These are phyloP conservation scores for Spinacia oleracea DNA, from an alignment of 179 eudicot genomes.

Conservation along the genomic window DNA sequence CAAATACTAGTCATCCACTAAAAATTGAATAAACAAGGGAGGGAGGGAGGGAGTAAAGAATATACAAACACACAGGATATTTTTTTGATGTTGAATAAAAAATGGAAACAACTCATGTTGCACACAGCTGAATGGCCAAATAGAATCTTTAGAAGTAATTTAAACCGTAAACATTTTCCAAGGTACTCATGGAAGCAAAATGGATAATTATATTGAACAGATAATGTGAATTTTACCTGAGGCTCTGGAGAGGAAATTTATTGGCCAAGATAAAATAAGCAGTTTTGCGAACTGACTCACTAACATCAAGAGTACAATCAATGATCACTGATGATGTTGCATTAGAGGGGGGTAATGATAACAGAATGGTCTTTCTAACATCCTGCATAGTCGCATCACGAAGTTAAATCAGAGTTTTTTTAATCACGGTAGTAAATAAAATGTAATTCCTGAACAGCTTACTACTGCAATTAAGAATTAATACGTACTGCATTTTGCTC, in stretches of 20 bases:
- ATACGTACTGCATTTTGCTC: conserved; percentile 86
- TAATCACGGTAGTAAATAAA: not conserved
- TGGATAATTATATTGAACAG: not conserved
- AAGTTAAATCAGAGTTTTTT: conserved; percentile 7
- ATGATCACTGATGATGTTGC: conserved; percentile 66
- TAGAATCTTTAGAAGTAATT: not conserved
- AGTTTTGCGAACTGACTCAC: conserved; percentile 87
- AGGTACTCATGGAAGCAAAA: not conserved
- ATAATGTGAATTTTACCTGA: conserved; percentile 53
- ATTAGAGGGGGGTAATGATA: conserved; percentile 81
- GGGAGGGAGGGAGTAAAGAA: not conserved
- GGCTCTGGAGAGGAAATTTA: conserved; percentile 95
- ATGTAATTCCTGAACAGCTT: conserved; percentile 1
- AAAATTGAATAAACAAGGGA: not conserved
- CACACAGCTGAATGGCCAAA: not conserved
- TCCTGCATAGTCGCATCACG: conserved; percentile 55
- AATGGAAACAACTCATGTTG: not conserved
- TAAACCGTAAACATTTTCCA: not conserved
- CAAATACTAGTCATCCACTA: conserved; percentile 5
- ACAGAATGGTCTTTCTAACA: conserved; percentile 80
- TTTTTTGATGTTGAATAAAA: not conserved
- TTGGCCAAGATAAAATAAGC: conserved; percentile 84
- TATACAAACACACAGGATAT: not conserved
- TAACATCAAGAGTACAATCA: conserved; percentile 85
- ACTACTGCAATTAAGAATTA: conserved; percentile 12